Base-by-base conservation (phyloP, 192 early-diverging fungal genomes). In the Coemansia sp. region DNA sequence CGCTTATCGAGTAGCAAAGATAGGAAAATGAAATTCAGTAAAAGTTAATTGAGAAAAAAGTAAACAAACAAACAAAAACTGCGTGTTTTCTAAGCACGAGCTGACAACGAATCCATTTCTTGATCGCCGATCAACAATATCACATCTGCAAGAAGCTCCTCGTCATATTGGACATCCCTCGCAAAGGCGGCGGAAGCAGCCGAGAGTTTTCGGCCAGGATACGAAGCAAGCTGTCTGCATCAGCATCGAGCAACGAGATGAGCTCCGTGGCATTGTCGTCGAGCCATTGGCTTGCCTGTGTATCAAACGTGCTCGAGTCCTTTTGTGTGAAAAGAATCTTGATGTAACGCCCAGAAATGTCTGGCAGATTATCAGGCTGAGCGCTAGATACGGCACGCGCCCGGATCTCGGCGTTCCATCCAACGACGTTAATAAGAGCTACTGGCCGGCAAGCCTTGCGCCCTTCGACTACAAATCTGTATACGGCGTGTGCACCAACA, bases 391-490 rank as follows among this genome's bases (percentile, higher is more conserved):
- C 31, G 20, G 67, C 40, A n/a, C 52, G 52, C 12, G 79, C 68
- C 22, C 63, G 31, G 3, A 85, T 68, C 34, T 79, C 77, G 15
- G 77, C 57, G 42, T 85, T 85, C 82, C 82, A 85, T 11, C 77
- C 82, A 51, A 77, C 78, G 16, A 85, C 47, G 31, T 79, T 75
- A 5, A 85, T 60, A 40, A 85, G 74, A 1, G 49, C 62, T 6
- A 57, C 71, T 1, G 82, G 82, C 43, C 46, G 71, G 43, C 82
- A 79, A 6, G 69, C 65, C 36, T 70, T 65, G 18, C 75, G 75
- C 24, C 74, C 78, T 40, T 85, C 82, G 15, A 85, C 38, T 41
- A 77, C 75, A 71, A 74, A 85, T 46, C 79, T 76, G 66, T 85
- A 85, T 12, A 85, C 69, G 1, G 82, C 82, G 61, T 85, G 82